Evolutionary conservation across 2,329 filamentous ascomycete genomes (phyloP), one percentile per base, ranked within the genome.

Genomic region (Claviceps monticola): DNA sequence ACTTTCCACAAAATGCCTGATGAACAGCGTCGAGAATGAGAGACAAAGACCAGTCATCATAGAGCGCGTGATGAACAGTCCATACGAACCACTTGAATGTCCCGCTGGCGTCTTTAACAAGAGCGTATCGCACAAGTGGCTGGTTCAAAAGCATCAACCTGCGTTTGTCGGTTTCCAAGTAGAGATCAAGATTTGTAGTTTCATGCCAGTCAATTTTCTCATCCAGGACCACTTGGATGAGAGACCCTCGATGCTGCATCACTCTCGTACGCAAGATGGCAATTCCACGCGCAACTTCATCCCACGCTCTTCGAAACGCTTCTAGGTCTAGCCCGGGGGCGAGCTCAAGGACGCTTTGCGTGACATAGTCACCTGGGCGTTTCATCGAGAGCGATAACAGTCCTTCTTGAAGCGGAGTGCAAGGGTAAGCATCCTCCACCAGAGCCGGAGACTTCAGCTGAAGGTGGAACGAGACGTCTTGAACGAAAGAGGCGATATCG

Each of bases 41-140:
- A 1, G 67, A 71, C 68, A 74, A 72, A 9, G 74, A 55, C 55
- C 53, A 56, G n/a, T 51, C 75, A 45, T 79, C 76, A 50, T 78
- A 78, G 0, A 77, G 59, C 7, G 71, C 71, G 52, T 78, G 75
- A 53, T 76, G 74, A 58, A 73, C 68, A 0, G 45, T 52, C 47
- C 48, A 19, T 6, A 47, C 70, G 71, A 57, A 71, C 60, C 17
- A 74, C 65, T 53, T 74, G 68, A 53, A 68, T 59, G 9, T 5
- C 53, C 48, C 58, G 26, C 26, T 29, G 59, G 29, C 57, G 26
- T 65, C 61, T 3, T 56, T 48, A 2, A 72, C 57, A 8, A 74
- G 59, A 3, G 65, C 68, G 49, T 68, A 72, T 7, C 71, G 66
- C 2, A 69, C 64, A 2, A 75, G 61, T 2, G 67, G 64, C 43